These are phyloP conservation scores for Hyaloperonospora brassicae DNA, from an alignment of 352 stramenopile species.

Conservation along the genomic window DNA sequence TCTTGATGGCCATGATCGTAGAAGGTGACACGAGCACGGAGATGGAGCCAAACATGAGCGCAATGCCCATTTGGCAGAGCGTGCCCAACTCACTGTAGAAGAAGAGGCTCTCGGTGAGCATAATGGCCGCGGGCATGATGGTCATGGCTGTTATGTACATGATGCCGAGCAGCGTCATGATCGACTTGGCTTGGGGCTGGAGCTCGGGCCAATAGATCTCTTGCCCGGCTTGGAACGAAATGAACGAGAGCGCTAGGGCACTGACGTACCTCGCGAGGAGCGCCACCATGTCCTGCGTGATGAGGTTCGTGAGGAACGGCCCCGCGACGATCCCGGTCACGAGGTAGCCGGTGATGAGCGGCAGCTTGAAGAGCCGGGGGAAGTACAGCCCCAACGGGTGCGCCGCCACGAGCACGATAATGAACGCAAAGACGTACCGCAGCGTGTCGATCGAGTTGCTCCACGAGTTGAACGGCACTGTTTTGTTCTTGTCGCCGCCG, in stretches of 20 bases:
- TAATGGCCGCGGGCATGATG: conserved; percentile 29
- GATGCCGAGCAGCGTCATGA: conserved; percentile 36
- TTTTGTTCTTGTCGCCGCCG: conserved; percentile 19
- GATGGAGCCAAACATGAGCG: conserved; percentile 60
- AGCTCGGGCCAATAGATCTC: conserved; percentile 59
- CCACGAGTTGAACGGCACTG: conserved; percentile 38
- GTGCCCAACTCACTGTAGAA: conserved; percentile 36
- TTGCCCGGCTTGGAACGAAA: conserved; percentile 62
- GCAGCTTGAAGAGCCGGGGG: conserved; percentile 43
- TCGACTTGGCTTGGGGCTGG: conserved; percentile 45
- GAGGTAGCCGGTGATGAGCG: conserved; percentile 62
- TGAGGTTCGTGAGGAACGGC: conserved; percentile 43
- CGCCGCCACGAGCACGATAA: conserved; percentile 46
- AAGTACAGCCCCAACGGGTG: conserved; percentile 55
- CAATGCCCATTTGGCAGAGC: conserved; percentile 48
- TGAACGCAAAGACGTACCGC: conserved; percentile 33
- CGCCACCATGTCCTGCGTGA: conserved; percentile 26
- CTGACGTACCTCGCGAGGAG: conserved; percentile 46
- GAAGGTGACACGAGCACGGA: conserved; percentile 48
- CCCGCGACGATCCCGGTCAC: conserved; percentile 47
- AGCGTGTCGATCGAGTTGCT: conserved; percentile 36
- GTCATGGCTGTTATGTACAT: conserved; percentile 48
- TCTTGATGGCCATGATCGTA: conserved; percentile 70
- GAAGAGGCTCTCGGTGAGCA: conserved; percentile 33
- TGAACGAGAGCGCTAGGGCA: conserved; percentile 56